These are phyloP conservation scores for Syzygium syzygioides DNA, from an alignment of 441 rosid species.

Conservation along the genomic window DNA sequence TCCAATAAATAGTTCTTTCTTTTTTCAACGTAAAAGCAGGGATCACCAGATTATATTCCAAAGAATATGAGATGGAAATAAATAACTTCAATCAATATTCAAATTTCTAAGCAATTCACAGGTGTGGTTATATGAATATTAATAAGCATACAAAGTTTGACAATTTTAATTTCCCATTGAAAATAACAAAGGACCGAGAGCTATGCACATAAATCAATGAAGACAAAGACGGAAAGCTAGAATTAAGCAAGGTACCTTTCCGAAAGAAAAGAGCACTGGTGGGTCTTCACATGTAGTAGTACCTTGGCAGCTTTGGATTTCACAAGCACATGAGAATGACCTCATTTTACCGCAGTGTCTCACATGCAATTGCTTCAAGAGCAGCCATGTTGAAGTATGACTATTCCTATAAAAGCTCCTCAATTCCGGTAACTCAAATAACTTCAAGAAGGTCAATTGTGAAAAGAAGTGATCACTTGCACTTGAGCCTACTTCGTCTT, in stretches of 20 bases:
- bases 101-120: neutral
- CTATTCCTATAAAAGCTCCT: too few species aligned
- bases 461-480: too few species aligned
- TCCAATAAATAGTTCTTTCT: neutral
- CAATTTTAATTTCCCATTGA: neutral
- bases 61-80: neutral
- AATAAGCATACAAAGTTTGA: neutral
- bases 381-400: too few species aligned
- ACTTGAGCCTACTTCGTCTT: too few species aligned
- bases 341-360: too few species aligned
- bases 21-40: neutral
- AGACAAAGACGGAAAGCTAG: neutral
- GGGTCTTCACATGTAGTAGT: neutral
- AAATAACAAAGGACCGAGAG: neutral
- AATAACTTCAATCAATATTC: fast-evolving
- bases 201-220: neutral
- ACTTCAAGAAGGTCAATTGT: too few species aligned
- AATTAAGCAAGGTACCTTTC: too few species aligned
- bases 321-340: too few species aligned
- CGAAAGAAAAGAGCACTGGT: neutral
- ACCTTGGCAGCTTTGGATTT: too few species aligned
- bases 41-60: neutral
- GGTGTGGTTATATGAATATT: neutral
- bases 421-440: too few species aligned
- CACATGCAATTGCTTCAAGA: too few species aligned